Evolutionary conservation across 2,329 filamentous ascomycete species (phyloP), one percentile per base, ranked within the genome.

Genomic region (Botrytis squamosa): DNA sequence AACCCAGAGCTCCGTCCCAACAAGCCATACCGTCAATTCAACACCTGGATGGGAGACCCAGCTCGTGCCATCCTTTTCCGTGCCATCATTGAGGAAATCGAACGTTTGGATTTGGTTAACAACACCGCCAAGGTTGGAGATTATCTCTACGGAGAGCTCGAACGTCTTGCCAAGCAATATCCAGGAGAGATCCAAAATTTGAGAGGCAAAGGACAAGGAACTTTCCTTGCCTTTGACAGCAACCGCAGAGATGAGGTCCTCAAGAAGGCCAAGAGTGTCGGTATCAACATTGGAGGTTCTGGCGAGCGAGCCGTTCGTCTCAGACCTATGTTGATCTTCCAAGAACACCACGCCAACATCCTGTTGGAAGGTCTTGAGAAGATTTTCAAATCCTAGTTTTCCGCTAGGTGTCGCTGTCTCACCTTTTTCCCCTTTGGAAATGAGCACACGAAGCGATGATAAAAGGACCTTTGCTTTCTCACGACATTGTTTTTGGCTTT

Each of bases 291-390:
- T 80, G 93, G 93, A 76, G 92, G 92, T n/a, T 90, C 88, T 78
- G 93, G 93, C 44, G 87, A 87, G 81, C 84, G 83, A 75, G 92
- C 93, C 22, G 90, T 95, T 33, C 84, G 93, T 74, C 83, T 95
- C 81, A 86, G 93, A 77, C 93, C 93, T 16, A 95, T 95, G 93
- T 84, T 95, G 79, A 89, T 95, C 80, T 95, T 95, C 78, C 92
- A 97, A 89, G 89, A 94, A 87, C 89, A 92, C 82, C 95, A 98
- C 83, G 95, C 92, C 36, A 93, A 97, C 84, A 90, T 97, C 75
- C 85, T 98, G 79, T 83, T 97, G 67, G 93, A 93, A 79, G 88
- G 87, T 38, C 81, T 97, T 77, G 93, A 97, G 86, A 93, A 81
- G 77, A 79, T 82, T 38, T 73, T 80, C 29, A 81, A 80, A 75